These are phyloP conservation scores for Mesotaenium endlicherianum DNA, from an alignment of 139 green algal genomes.

Conservation along the genomic window DNA sequence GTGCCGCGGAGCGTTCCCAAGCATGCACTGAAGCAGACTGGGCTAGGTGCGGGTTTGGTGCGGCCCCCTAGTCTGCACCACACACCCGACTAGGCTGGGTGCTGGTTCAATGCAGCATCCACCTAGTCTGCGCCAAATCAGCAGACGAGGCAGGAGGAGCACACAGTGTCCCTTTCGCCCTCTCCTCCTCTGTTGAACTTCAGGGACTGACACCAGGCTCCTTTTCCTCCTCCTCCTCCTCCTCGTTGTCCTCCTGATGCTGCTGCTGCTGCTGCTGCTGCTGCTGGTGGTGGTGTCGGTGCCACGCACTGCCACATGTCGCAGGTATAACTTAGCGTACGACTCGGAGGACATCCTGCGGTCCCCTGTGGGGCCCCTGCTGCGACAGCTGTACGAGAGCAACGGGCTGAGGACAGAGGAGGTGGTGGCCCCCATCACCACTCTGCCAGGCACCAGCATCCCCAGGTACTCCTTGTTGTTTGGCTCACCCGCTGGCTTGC, in stretches of 20 bases:
- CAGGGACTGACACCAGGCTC: slow-evolving; percentile 9
- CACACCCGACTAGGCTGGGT: too few relatives aligned
- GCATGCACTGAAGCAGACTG: too few relatives aligned
- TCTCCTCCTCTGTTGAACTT: neutral
- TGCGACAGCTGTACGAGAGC: neutral
- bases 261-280: too few relatives aligned
- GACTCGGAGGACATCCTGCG: slow-evolving; percentile 49
- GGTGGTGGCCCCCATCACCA: slow-evolving; percentile 43
- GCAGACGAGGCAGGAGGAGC: too few relatives aligned
- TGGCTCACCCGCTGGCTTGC: too few relatives aligned
- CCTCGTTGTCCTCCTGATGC: neutral
- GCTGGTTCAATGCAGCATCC: too few relatives aligned
- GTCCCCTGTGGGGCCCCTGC: slow-evolving; percentile 13
- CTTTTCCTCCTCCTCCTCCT: neutral
- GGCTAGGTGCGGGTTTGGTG: too few relatives aligned
- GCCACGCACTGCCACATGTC: too few relatives aligned
- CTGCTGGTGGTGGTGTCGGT: neutral
- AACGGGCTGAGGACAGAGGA: slow-evolving; percentile 16
- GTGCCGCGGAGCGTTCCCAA: too few relatives aligned
- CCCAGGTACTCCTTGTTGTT: slow-evolving; percentile 42
- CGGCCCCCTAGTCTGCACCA: too few relatives aligned
- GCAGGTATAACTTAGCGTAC: slow-evolving; percentile 44
- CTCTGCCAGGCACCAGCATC: slow-evolving; percentile 16
- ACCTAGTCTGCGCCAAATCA: too few relatives aligned
- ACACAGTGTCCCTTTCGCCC: too few relatives aligned